phyloP scores from a whole-genome alignment of 2,329 filamentous ascomycete genomes.

The Diaporthe vexans region DNA sequence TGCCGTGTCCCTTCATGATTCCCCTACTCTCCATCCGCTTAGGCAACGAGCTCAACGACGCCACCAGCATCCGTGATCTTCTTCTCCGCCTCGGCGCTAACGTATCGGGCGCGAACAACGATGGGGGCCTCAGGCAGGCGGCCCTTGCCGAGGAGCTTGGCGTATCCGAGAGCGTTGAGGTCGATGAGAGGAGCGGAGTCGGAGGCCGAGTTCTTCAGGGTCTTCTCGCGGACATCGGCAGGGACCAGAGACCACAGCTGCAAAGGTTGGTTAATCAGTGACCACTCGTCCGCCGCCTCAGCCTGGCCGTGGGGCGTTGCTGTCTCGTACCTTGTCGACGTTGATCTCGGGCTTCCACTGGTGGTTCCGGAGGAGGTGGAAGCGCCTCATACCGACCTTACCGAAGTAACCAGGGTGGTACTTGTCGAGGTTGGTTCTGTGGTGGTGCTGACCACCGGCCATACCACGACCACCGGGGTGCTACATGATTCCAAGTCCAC shows the following conservation, averaged over 20 bases:
- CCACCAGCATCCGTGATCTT: conserved; percentile 99
- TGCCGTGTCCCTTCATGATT: conserved; percentile 34
- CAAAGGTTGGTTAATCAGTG: conserved; percentile 45
- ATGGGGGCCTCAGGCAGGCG: conserved; percentile 92
- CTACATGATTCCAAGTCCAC: conserved; percentile 28
- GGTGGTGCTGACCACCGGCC: conserved; percentile 99
- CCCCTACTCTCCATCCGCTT: conserved; percentile 52
- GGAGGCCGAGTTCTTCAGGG: conserved; percentile 83
- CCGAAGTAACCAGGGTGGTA: conserved; percentile 99
- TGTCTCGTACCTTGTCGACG: conserved; percentile 87
- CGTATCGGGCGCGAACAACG: conserved; percentile 94
- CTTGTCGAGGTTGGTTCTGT: conserved; percentile 87
- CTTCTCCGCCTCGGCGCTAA: conserved; percentile 95
- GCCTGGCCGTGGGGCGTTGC: neutral
- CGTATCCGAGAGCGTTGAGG: conserved; percentile 96
- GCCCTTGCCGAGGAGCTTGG: conserved; percentile 99
- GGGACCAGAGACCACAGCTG: conserved; percentile 97
- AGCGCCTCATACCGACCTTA: conserved; percentile 95
- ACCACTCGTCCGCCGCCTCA: conserved; percentile 31
- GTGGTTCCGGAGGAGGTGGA: conserved; percentile 96
- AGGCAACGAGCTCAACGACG: conserved; percentile 95
- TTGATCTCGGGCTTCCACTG: conserved; percentile 99
- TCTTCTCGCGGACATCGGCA: conserved; percentile 91
- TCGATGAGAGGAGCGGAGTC: conserved; percentile 98
- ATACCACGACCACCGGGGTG: conserved; percentile 85